phyloP scores from a whole-genome alignment of 2,329 filamentous ascomycete species.

The Xylariaceae sp. region DNA sequence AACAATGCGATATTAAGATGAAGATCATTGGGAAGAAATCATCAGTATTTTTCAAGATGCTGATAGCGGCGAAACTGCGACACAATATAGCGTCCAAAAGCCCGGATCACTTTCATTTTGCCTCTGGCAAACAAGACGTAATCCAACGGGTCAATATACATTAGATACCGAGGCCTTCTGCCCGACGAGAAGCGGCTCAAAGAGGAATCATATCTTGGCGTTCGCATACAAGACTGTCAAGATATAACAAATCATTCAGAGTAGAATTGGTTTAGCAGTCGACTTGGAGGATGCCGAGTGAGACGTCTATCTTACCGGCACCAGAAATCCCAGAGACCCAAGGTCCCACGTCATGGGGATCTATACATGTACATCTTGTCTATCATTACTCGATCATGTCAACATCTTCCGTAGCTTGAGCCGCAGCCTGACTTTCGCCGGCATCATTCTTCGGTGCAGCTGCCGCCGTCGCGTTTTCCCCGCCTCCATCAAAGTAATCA shows the following conservation, averaged over 20 bases:
- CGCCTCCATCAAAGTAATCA: conserved; percentile 70
- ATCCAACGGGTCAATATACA: too few species aligned
- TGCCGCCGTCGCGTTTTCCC: conserved; percentile 33
- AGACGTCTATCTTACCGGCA: neutral
- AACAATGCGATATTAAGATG: too few species aligned
- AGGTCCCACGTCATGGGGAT: neutral
- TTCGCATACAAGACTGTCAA: neutral
- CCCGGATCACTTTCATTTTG: too few species aligned
- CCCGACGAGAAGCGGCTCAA: too few species aligned
- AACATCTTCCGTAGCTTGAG: conserved; percentile 50
- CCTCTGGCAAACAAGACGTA: too few species aligned
- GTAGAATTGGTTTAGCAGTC: neutral
- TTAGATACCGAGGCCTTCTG: too few species aligned
- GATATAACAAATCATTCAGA: neutral
- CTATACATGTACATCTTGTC: neutral
- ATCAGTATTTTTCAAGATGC: too few species aligned
- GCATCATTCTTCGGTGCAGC: conserved; percentile 35
- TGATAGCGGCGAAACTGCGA: too few species aligned
- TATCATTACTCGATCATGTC: conserved; percentile 62
- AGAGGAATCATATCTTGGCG: too few species aligned
- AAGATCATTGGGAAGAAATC: too few species aligned
- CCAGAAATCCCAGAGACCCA: neutral
- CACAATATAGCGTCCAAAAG: too few species aligned
- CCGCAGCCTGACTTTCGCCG: conserved; percentile 14
- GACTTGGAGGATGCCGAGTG: neutral